Evolutionary conservation across 208 protist genomes (phyloP).

Genomic region (Crithidia brevicula): DNA sequence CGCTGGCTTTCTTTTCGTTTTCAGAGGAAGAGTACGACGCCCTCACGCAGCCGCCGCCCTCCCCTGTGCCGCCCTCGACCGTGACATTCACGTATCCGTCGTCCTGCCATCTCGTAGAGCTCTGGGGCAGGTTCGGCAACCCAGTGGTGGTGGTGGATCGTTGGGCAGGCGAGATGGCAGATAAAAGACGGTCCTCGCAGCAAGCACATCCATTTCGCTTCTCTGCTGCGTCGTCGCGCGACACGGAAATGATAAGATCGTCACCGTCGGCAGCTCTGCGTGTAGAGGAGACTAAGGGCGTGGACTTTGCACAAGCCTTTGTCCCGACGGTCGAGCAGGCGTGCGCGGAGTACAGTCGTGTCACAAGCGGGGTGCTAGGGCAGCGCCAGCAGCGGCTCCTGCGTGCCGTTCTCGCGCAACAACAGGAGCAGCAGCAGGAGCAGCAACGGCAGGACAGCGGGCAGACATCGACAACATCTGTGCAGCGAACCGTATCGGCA

Average conservation of each 20-base stretch:
- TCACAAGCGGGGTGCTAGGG: constrained; percentile 30
- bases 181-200: not conserved
- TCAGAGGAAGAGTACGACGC: constrained; percentile 51
- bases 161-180: constrained; percentile 28
- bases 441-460: not conserved
- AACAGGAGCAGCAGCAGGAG: not conserved
- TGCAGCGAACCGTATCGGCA: not conserved
- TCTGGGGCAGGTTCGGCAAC: constrained; percentile 73
- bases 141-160: constrained; percentile 61
- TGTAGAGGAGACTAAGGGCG: no score
- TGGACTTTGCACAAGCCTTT: no score
- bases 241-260: no score
- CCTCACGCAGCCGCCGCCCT: constrained; percentile 6
- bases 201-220: no score
- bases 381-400: constrained; percentile 29
- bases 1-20: constrained; percentile 52
- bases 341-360: constrained; percentile 36
- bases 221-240: no score
- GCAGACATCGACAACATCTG: not conserved
- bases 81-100: constrained; percentile 33
- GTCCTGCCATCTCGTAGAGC: constrained; percentile 44
- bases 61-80: not conserved
- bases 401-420: constrained; percentile 1
- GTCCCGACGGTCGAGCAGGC: constrained; percentile 32
- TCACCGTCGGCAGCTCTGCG: no score